Base-by-base conservation (phyloP, 2,329 filamentous ascomycete species). In the Trichophyton simii region DNA sequence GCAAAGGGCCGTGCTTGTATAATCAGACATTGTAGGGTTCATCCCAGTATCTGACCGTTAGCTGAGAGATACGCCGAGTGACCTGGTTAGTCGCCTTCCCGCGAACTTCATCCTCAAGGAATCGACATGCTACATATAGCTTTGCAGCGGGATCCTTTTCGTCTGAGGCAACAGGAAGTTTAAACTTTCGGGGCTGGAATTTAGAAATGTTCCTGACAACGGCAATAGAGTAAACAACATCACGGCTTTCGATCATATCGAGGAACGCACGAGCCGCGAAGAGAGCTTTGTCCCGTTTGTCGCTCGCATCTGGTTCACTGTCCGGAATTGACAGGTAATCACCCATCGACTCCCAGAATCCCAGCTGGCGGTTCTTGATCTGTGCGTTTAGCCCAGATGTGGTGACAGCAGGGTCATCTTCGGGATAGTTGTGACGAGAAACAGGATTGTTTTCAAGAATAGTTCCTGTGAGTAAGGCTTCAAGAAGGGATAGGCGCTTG, bases 201-300 rank as follows among this genome's bases (percentile, higher is more conserved):
- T 85, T 84, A 54, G 87, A 85, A 58, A 91, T 79, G 64, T 91
- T 84, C 28, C 90, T 85, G 15, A 88, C 85, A 61, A 95, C 83
- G 7, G 88, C 89, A 66, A 96, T 87, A 0, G 89, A 94, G 74
- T 96, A 96, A 61, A 96, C 83, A 18, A 96, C 87, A 71, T 96
- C 91, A 60, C 91, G 85, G 68, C 92, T 94, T 75, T 96, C 91
- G 25, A 87, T 83, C 57, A 87, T 87, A 66, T 90, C 87, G 11
- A 96, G 80, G 22, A 92, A 79, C 61, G 81, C 81, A 36, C 89
- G 85, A 72, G 90, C 83, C 59, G 80, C 80, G 3, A 73, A 74
- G 34, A 96, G 77, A 1, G 83, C 82, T 28, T 84, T 81, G 60
- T 91, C 86, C 41, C 89, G 82, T 60, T 81, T 78, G 67, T 80